Evolutionary conservation across 2,329 filamentous ascomycete genomes (phyloP), one percentile per base, ranked within the genome.

Genomic region (Simplicillium sp.): DNA sequence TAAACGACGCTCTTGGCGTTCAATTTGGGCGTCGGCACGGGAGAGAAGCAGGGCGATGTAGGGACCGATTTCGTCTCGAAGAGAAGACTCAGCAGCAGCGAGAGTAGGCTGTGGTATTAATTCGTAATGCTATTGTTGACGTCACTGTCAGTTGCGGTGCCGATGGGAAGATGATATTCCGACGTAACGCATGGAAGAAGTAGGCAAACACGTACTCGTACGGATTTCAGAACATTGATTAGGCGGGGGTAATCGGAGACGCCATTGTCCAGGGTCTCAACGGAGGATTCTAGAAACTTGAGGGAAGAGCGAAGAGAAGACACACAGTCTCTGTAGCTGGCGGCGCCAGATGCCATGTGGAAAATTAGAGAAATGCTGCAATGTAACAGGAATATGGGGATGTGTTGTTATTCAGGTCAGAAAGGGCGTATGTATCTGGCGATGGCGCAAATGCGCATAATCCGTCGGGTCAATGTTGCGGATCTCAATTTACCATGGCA

Each of bases 11-110:
- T 84, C 84, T 34, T 90, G 79, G 44, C 87, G 85, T 51, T 89
- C 86, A 32, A 94, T 75, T 54, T 94, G 83, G 47, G 82, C 80
- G 49, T 87, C 81, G n/a, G 88, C 87, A 49, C 88, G 82, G 47
- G 80, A 75, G 39, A 96, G 79, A 2, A 96, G 77, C 43, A 80
- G 76, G 25, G 81, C 70, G 48, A 94, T 84, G 59, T 87, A 88
- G 8, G 89, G 89, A n/a, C 83, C 82, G 50, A 95, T 92, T 58
- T 94, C 88, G 54, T 87, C 84, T 52, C 88, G 82, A 14, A 96
- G 77, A 4, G 87, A 82, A 49, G 85, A 73, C 62, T 96, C 89
- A 28, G 89, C 89, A 47, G 82, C 75, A 46, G 82, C 80, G 35
- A 96, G 77, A 39, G 85, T 85, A 11, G 84, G 78, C 58, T 94